Base-by-base conservation (phyloP, 2,329 filamentous ascomycete species). In the Tothia fuscella region DNA sequence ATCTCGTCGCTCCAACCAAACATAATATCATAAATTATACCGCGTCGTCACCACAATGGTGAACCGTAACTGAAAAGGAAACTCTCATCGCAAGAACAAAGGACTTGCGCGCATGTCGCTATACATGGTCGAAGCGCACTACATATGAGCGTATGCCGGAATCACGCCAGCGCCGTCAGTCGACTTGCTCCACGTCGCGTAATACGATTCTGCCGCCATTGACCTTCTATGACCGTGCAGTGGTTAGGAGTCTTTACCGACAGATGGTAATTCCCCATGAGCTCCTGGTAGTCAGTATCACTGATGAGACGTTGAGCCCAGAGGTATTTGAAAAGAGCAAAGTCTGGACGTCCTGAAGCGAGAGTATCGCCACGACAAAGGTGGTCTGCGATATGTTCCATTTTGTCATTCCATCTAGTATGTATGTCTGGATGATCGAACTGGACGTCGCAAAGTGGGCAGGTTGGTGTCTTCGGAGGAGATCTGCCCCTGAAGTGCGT, bases 221-320 rank as follows among this genome's bases (percentile, higher is more conserved):
- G 31, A 19, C 31, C 31, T 16, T 34, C 31, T 10, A 34, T 9
- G 17, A 34, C 17, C 31, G 9, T n/a, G n/a, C n/a, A n/a, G n/a
- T n/a, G 9, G 31, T 34, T 14, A 12, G 9, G 7, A 7, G 10
- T 10, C 16, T 16, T 34, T 9, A 10, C 31, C 10, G 10, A 14
- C 7, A 24, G 28, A 30, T 16, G 10, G 13, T 31, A 17, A 34
- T 26, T 30, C 4, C 38, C 20, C 29, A 41, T 33, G n/a, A 41
- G 30, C 14, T 34, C 38, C 13, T 19, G 30, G 19, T 41, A 41
- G 22, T 35, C 30, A 7, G 16, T n/a, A 35, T 41, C 39, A 12
- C 10, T 31, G 6, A 41, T 34, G 19, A 41, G 6, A 4, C 39
- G 21, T 25, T 41, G 16, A 13, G 12, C 21, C 39, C 39, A 35